A percentile compares a stretch with the other conserved stretches of the same genome.
Conservation (phyloP, 2,329 filamentous ascomycete species). For the Paraphaeosphaeria minitans region DNA sequence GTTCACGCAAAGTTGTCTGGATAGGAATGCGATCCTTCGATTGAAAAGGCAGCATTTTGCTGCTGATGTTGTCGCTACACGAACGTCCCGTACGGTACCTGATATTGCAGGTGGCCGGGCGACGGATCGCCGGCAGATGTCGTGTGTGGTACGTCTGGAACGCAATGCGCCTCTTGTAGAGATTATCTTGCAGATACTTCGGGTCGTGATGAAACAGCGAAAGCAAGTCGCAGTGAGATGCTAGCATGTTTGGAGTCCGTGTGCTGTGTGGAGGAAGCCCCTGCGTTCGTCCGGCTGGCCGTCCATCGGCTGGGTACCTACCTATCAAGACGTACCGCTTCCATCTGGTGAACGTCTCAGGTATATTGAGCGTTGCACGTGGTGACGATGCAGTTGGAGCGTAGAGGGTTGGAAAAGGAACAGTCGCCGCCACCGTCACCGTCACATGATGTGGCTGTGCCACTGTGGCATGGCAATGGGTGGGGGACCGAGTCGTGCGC, state of each 20-base stretch:
- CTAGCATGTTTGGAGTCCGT: not conserved
- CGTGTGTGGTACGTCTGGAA: not conserved
- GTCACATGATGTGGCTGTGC: not conserved
- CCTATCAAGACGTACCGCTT: not conserved
- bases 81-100: too few species aligned
- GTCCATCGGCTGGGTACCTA: too few species aligned
- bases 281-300: not conserved
- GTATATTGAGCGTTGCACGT: not conserved
- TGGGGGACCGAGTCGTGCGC: not conserved
- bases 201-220: constrained; percentile 9
- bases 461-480: not conserved
- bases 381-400: not conserved
- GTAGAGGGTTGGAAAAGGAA: not conserved
- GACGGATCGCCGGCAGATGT: not conserved
- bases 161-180: not conserved
- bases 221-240: constrained; percentile 3
- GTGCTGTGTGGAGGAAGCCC: not conserved
- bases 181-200: constrained; percentile 6
- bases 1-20: constrained; percentile 11
- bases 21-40: not conserved
- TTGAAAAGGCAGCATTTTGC: not conserved
- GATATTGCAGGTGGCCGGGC: not conserved
- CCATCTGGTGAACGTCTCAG: not conserved
- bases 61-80: not conserved
- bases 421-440: not conserved